Conservation (phyloP, 2,329 filamentous ascomycete species). For the Fusarium pininemorale region DNA sequence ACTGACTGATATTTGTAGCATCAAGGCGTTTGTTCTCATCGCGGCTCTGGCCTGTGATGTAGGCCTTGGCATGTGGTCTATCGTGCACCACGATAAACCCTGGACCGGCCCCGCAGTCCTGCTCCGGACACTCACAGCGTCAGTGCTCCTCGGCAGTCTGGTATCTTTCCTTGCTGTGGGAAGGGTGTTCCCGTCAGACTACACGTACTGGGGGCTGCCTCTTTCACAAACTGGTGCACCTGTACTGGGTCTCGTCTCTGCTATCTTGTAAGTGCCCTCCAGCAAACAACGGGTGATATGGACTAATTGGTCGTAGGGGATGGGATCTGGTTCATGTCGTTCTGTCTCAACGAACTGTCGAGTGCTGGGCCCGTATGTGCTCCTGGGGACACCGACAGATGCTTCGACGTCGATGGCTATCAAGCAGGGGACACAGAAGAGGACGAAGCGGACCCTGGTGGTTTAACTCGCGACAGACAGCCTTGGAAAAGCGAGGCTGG, state of each 20-base stretch:
- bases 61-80: constrained; percentile 49
- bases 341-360: constrained; percentile 32
- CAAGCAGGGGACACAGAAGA: constrained; percentile 11
- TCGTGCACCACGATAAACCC: constrained; percentile 44
- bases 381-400: constrained; percentile 34
- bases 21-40: constrained; percentile 45
- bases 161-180: constrained; percentile 48
- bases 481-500: constrained; percentile 33
- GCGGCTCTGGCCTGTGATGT: constrained; percentile 47
- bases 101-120: constrained; percentile 48
- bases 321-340: constrained; percentile 38
- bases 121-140: constrained; percentile 44
- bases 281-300: neutral
- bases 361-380: constrained; percentile 34
- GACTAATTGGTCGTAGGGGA: constrained; percentile 30
- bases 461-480: constrained; percentile 25
- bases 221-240: constrained; percentile 43
- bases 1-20: constrained; percentile 15
- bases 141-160: constrained; percentile 49
- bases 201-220: constrained; percentile 50
- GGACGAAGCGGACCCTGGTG: constrained; percentile 33
- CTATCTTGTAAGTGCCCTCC: constrained; percentile 44
- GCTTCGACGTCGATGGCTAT: constrained; percentile 21
- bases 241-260: constrained; percentile 50
- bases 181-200: constrained; percentile 49